phyloP scores from a whole-genome alignment of 306 rosid genomes.

The Prunus padus region DNA sequence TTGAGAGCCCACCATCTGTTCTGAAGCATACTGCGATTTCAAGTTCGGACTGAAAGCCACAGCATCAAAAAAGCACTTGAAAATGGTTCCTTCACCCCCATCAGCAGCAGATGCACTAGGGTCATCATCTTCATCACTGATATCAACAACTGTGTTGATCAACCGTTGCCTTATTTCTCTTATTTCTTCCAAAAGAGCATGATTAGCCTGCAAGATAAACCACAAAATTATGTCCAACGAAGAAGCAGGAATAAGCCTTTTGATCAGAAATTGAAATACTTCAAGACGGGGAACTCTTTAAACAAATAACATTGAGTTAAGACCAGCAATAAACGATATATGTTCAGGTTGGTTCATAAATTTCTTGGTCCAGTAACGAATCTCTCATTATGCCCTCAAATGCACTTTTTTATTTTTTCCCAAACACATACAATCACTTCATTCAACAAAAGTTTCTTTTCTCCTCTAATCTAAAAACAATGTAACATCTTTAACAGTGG shows the following conservation, averaged over 20 bases:
- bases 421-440: not conserved
- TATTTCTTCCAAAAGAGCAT: slow-evolving; percentile 80
- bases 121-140: slow-evolving; percentile 69
- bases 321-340: not conserved
- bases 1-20: slow-evolving; percentile 58
- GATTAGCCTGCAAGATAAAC: slow-evolving; percentile 60
- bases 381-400: not conserved
- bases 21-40: slow-evolving; percentile 74
- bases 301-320: not conserved
- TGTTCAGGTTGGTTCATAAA: too few species aligned
- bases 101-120: slow-evolving; percentile 68
- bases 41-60: slow-evolving; percentile 82
- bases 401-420: not conserved
- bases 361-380: too few species aligned
- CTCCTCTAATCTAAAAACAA: not conserved
- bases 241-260: not conserved
- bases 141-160: slow-evolving; percentile 73
- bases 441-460: not conserved
- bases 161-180: slow-evolving; percentile 69
- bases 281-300: not conserved
- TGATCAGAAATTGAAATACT: slow-evolving; percentile 11
- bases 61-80: slow-evolving; percentile 81
- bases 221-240: slow-evolving; percentile 12
- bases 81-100: slow-evolving; percentile 71
- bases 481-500: not conserved